Evolutionary conservation across 306 rosid species (phyloP), one percentile per base, ranked within the genome.

Genomic region (Acacia crassicarpa): DNA sequence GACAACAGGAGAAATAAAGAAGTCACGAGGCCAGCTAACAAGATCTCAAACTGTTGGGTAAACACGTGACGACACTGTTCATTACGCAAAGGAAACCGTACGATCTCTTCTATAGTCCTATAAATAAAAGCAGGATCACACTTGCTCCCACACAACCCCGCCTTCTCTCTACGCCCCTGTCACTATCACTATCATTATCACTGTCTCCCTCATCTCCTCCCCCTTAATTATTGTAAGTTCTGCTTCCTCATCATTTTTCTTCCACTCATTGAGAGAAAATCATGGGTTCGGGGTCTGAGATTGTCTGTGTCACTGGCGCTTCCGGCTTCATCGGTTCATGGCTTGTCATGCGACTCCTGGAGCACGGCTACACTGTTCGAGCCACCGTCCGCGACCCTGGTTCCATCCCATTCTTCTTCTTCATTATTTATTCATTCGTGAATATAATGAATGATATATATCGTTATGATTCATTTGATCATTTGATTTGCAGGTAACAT

Each of bases 321-420:
- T 13, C 95, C 0, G 98, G 98, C n/a, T 94, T 83, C 76, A 84
- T 94, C 16, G 97, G 95, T 0, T 94, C 98, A 13, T 94, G 98
- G 98, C 92, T 92, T 16, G 82, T 90, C 78, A 92, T 89, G 98
- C 84, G 90, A 66, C 95, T 94, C 73, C 82, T 94, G 0, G 88
- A 90, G 75, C 86, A 77, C 8, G 94, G 92, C 35, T 92, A 94
- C 45, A 87, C 83, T 0, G 97, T 94, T 74, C 89, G 97, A 79
- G 97, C 98, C 83, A 94, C 97, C 65, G 97, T 94, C 19, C 90
- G 92, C 5, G 91, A 94, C 81, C 98, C 98, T 74, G 83, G 97
- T 93, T 12, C 12, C 2, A 1, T 77, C 5, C 27, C 2, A 0
- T 9, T 33, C 45, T 8, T 56, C 12, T n/a, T 56, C 62, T 56